A percentile compares a stretch with the other conserved stretches of the same genome.
phyloP scores from a whole-genome alignment of 2,329 filamentous ascomycete genomes.

The Stagonosporopsis tanaceti region DNA sequence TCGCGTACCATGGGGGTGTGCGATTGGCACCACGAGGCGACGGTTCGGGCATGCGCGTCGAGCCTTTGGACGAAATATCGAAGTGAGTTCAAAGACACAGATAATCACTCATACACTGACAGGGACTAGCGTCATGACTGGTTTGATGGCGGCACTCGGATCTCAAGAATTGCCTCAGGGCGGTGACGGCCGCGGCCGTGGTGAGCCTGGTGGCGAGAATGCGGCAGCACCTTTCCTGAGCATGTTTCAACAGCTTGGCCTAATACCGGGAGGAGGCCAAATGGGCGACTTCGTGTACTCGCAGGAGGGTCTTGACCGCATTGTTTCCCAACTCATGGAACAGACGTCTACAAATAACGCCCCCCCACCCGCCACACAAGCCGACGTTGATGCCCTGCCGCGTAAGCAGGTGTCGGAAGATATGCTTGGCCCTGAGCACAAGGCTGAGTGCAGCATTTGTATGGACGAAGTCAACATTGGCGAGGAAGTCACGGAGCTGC shows the following conservation, averaged over 20 bases:
- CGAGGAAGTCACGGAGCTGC: slow-evolving; percentile 77
- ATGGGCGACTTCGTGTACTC: slow-evolving; percentile 87
- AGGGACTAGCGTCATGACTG: slow-evolving; percentile 39
- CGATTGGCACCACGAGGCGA: slow-evolving; percentile 61
- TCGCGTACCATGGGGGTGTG: slow-evolving; percentile 43
- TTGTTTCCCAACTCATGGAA: slow-evolving; percentile 89
- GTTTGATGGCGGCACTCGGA: slow-evolving; percentile 46
- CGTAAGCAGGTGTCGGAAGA: slow-evolving; percentile 73
- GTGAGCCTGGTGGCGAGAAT: slow-evolving; percentile 15
- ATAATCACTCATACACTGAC: slow-evolving; percentile 26
- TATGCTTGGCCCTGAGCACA: slow-evolving; percentile 73
- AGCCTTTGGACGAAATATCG: slow-evolving; percentile 56
- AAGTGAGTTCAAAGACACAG: slow-evolving; percentile 50
- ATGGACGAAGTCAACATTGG: slow-evolving; percentile 82
- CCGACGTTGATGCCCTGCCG: slow-evolving; percentile 76
- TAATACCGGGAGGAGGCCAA: slow-evolving; percentile 46
- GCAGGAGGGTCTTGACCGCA: slow-evolving; percentile 87
- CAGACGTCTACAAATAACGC: slow-evolving; percentile 78
- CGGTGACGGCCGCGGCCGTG: slow-evolving; percentile 14
- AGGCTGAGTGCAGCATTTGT: slow-evolving; percentile 89
- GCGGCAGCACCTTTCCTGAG: slow-evolving; percentile 52
- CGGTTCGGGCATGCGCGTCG: slow-evolving; percentile 56
- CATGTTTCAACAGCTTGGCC: slow-evolving; percentile 51
- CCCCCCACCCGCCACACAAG: slow-evolving; percentile 79
- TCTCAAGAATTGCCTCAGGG: slow-evolving; percentile 25